Evolutionary conservation across 257 asterid species (phyloP), one percentile per base, ranked within the genome.

Genomic region (Fraxinus americana): DNA sequence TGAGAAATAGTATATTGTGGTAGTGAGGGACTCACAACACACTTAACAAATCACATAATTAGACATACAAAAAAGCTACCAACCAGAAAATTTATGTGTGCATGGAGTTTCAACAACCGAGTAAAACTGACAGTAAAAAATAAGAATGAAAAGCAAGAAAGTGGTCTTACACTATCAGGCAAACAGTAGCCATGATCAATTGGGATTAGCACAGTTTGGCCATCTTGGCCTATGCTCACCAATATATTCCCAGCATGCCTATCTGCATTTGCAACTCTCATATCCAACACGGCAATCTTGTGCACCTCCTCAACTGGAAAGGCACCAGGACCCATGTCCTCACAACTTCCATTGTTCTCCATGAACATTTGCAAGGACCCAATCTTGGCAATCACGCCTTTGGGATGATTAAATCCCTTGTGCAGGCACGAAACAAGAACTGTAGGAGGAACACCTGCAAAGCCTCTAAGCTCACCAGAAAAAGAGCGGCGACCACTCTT

Each of bases 191-290:
- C 86, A 52, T 82, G 85, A 70, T 85, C 88, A 45, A 77, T 84
- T 3, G 85, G 83, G 66, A 82, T 80, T 65, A 83, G 82, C 75
- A 63, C 75, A 17, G 79, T 43, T 75, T 77, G 82, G 17, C 87
- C 85, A 72, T 83, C 81, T 73, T 74, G 84, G 39, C 80, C 81
- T 54, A 82, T 86, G 79, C 78, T 83, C 50, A 79, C 25, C 65
- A 86, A 57, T 43, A 86, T 81, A 79, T 86, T 86, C 61, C 87
- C 89, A 9, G 84, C 82, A 83, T 83, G 89, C 81, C 89, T 78
- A 83, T 86, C 89, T 12, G 89, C 89, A 79, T 86, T 86, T n/a
- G 87, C 89, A 79, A 84, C 69, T 75, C 87, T 78, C 75, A 83
- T 77, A 85, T 85, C 89, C 74, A 86, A 73, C 23, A 83, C 84